Evolutionary conservation across 192 early-diverging fungal species (phyloP), one percentile per base, ranked within the genome.

Genomic region (Coemansia sp.): DNA sequence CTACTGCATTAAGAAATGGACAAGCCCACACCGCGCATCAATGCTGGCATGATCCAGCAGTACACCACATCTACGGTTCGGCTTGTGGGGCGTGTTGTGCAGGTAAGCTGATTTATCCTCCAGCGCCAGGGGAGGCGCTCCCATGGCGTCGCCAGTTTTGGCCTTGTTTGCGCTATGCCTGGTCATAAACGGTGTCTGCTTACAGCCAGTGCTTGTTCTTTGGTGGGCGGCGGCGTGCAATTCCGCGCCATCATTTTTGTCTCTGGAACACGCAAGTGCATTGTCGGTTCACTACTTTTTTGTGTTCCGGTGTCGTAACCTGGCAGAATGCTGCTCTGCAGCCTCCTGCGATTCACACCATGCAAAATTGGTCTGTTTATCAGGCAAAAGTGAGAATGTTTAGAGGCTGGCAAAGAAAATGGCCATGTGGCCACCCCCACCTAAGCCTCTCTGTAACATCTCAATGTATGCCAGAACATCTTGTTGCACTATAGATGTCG

Each of bases 11-110:
- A 61, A 44, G n/a, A 41, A 52, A 79, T 80, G 78, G 71, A 80
- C 60, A 80, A 80, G 67, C 78, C 72, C 36, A 84, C 83, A 15
- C 63, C 73, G 20, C 79, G 83, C 51, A 63, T 82, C 74, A 84
- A 82, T 69, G 79, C 83, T 51, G 68, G 68, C 23, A 81, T 82
- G 83, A 64, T 81, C 48, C 61, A 63, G 56, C 66, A 67, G 57
- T 62, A 64, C 50, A 63, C 74, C 59, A 72, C 69, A 39, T 54
- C 65, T 12, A 71, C 76, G 49, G 81, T 84, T 55, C 71, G 83
- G 44, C 63, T 84, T 44, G 74, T 73, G 47, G 83, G 83, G 20
- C 71, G 72, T 19, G 63, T 84, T 45, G 70, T 77, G 19, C 65
- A 74, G 79, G 83, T 84, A 78, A 42, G 65, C 23, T 57, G 35